Base-by-base conservation (phyloP, 148 eudicot genomes). In the Limonium bicolor region DNA sequence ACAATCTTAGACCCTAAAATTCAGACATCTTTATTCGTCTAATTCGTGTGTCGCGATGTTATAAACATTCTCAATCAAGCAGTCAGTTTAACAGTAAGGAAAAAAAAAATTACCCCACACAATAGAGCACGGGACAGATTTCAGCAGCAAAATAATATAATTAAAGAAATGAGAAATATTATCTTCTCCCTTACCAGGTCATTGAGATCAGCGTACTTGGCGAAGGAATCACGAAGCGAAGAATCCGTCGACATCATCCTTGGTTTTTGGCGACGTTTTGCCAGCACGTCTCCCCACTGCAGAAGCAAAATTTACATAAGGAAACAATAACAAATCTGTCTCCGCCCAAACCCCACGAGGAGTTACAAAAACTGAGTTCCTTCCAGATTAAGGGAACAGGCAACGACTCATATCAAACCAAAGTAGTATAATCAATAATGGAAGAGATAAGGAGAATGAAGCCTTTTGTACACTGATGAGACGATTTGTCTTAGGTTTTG, bases 161-260 rank as follows among this genome's bases (percentile, higher is more conserved):
- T n/a, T n/a, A 25, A 23, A 4, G 20, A 26, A 31, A 42, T 18
- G 50, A 7, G 22, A 13, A 38, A 24, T 14, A 28, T 15, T 12
- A 10, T 27, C 41, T 24, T 41, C 20, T 25, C 28, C 34, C 60
- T 31, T 56, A 88, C 97, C 18, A 88, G 77, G 39, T 68, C 53
- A 61, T 88, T 84, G 48, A 88, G 79, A 4, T 72, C 78, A 17
- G 94, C 77, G 54, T 83, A 88, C 6, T 68, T 43, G 40, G 62
- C 22, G 53, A 90, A 90, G 27, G 75, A 64, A 16, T 75, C 72
- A 42, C 56, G 58, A 70, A 77, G 51, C 26, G 75, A 72, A 17
- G 79, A 51, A 36, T 65, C 67, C 24, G 77, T 59, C 2, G 66
- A 29, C 69, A 80, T 69, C 59, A 55, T 66, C 53, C 79, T 62